phyloP scores from a whole-genome alignment of 2,329 filamentous ascomycete species.

The Fusarium neocosmosporiellum region DNA sequence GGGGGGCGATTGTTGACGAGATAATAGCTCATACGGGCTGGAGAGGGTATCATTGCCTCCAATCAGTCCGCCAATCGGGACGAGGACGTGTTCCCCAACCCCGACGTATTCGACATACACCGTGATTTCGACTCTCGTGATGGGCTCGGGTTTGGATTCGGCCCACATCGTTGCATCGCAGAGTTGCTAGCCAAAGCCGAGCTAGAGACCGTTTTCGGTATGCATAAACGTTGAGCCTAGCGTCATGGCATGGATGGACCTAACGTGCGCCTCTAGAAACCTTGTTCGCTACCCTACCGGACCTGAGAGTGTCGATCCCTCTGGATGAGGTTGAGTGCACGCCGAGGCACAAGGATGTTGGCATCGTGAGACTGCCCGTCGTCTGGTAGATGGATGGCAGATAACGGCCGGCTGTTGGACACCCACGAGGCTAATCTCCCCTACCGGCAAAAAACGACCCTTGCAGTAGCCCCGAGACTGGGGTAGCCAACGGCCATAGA shows the following conservation, averaged over 20 bases:
- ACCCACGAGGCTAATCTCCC: neutral
- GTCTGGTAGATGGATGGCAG: constrained; percentile 39
- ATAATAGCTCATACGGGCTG: constrained; percentile 51
- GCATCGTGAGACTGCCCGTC: constrained; percentile 53
- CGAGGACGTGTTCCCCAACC: constrained; percentile 54
- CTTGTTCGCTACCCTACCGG: constrained; percentile 53
- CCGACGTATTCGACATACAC: constrained; percentile 58
- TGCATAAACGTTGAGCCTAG: constrained; percentile 31
- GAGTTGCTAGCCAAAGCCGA: constrained; percentile 57
- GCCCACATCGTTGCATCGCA: constrained; percentile 58
- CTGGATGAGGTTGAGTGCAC: constrained; percentile 54
- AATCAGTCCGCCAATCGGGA: constrained; percentile 60
- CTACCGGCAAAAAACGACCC: neutral
- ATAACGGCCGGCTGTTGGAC: neutral
- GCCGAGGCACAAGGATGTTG: constrained; percentile 53
- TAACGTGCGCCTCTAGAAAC: constrained; percentile 42
- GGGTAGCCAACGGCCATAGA: neutral
- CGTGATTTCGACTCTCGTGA: constrained; percentile 47
- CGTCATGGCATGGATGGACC: too few relatives aligned
- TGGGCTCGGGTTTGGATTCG: constrained; percentile 59
- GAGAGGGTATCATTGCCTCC: constrained; percentile 59
- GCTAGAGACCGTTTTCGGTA: constrained; percentile 56
- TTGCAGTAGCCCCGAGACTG: neutral
- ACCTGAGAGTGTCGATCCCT: constrained; percentile 52
- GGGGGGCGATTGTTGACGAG: neutral